A percentile compares a stretch with the other conserved stretches of the same genome.
These are phyloP conservation scores for Phytophthora macrochlamydospora DNA, from an alignment of 352 stramenopile genomes.

Conservation along the genomic window DNA sequence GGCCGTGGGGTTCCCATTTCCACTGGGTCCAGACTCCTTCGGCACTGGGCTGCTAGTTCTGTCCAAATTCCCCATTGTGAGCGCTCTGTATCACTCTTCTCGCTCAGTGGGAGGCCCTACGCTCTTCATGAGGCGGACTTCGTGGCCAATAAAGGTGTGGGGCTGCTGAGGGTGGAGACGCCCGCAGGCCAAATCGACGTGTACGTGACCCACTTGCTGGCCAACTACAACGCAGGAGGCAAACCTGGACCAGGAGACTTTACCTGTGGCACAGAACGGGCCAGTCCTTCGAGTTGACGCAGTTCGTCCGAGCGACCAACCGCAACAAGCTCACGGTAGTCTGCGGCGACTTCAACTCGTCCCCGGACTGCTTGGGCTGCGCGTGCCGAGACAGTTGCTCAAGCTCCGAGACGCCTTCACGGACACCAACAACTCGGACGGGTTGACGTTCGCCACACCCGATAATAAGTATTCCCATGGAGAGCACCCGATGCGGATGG, in stretches of 20 bases:
- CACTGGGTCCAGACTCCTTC: conserved; percentile 72
- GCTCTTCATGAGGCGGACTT: conserved; percentile 83
- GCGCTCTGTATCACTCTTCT: conserved; percentile 73
- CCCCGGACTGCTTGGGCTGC: conserved; percentile 70
- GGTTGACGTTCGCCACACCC: conserved; percentile 72
- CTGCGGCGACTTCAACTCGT: conserved; percentile 85
- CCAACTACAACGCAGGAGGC: conserved; percentile 81
- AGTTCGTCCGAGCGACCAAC: conserved; percentile 68
- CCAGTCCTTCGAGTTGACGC: conserved; percentile 77
- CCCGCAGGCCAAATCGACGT: conserved; percentile 67
- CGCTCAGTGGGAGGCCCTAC: conserved; percentile 77
- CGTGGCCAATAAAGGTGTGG: conserved; percentile 80
- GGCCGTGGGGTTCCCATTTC: conserved; percentile 76
- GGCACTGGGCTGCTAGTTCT: conserved; percentile 79
- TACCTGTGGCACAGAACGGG: conserved; percentile 71
- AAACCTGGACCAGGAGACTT: conserved; percentile 65
- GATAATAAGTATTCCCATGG: conserved; percentile 86
- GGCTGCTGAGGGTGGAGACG: conserved; percentile 66
- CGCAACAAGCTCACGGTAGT: conserved; percentile 64
- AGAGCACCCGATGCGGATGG: conserved; percentile 86
- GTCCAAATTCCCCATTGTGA: conserved; percentile 69
- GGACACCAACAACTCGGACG: conserved; percentile 67
- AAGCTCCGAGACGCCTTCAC: conserved; percentile 71
- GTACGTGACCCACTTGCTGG: conserved; percentile 80
- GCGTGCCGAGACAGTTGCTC: conserved; percentile 55